Evolutionary conservation across 1,284 basidiomycete genomes (phyloP), one percentile per base, ranked within the genome.

Genomic region (Ustilago loliicola): DNA sequence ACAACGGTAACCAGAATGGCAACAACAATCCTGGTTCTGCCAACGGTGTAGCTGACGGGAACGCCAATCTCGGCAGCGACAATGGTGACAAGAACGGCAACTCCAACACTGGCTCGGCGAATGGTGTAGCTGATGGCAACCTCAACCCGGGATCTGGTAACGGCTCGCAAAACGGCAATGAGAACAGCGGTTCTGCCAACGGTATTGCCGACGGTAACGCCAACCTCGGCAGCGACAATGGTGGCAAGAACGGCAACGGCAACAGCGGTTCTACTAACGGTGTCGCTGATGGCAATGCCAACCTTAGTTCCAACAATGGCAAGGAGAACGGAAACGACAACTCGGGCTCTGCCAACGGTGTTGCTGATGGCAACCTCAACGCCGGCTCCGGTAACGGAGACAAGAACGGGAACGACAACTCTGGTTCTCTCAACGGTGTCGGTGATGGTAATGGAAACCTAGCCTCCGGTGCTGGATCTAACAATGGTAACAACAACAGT

Each of bases 361-460:
- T 66, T 11, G 59, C 45, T 11, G 59, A 57, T 30, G 69, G 69
- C 2, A 72, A 72, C 57, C 29, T 62, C n/a, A 72, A 72, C 61
- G 38, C 50, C 21, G 70, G 70, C 9, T 63, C 60, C 1, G 62
- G 47, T 17, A 66, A 66, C 59, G 69, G 69, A 21, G 21, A 42
- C 51, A 61, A 64, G 32, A 65, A 70, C 40, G 69, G 69, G 21
- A 61, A 72, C 59, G 50, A 42, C 52, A 72, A 72, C 59, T 32
- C 38, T 23, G 69, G 69, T 15, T 10, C 58, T 8, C 29, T 25
- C 23, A 72, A 72, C 69, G 69, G 69, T 47, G 66, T 68, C 1
- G 68, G 56, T n/a, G 62, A 64, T 27, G 68, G 68, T 10, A 70
- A 70, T 42, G 45, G 66, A 72, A 70, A 72, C 65, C 56, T 72